These are phyloP conservation scores for Cyclotella choctawhatcheeana DNA, from an alignment of 108 stramenopile genomes.

Conservation along the genomic window DNA sequence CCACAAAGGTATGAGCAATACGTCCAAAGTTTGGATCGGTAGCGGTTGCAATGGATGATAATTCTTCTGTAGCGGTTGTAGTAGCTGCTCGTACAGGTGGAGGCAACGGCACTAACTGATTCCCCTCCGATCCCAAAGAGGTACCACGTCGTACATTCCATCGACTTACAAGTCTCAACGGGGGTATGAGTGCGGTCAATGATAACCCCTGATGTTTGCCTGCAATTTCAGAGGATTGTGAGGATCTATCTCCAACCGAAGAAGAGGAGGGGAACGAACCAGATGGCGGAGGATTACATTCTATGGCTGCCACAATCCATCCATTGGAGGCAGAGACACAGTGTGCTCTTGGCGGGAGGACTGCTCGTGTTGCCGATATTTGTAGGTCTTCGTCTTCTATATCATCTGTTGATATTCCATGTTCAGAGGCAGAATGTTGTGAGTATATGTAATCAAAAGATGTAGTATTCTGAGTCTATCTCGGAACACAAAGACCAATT, in stretches of 20 bases:
- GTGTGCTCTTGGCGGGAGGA: conserved; percentile 64
- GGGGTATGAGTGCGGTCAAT: conserved; percentile 41
- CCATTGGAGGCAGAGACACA: conserved; percentile 85
- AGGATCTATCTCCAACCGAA: conserved; percentile 12
- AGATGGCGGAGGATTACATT: conserved; percentile 51
- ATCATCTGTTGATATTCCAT: conserved; percentile 2
- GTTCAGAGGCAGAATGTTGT: background rate
- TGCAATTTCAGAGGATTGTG: conserved; percentile 12
- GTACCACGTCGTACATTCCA: conserved; percentile 59
- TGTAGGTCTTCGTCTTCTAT: conserved; percentile 50
- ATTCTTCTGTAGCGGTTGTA: conserved; percentile 22
- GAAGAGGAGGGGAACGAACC: conserved; percentile 18
- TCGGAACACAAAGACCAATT: no score
- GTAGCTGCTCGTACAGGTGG: conserved; percentile 35
- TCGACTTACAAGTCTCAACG: conserved; percentile 47
- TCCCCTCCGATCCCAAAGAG: conserved; percentile 63
- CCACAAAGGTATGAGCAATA: conserved; percentile 75
- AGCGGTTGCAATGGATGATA: conserved; percentile 37
- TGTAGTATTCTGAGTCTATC: no score
- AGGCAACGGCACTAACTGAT: conserved; percentile 57
- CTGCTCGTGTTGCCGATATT: conserved; percentile 45
- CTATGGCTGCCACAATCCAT: conserved; percentile 84
- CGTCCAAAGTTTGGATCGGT: conserved; percentile 55
- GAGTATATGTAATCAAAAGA: background rate
- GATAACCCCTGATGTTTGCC: background rate